Conservation (phyloP, 345 rosid species). For the Ceriops zippeliana region DNA sequence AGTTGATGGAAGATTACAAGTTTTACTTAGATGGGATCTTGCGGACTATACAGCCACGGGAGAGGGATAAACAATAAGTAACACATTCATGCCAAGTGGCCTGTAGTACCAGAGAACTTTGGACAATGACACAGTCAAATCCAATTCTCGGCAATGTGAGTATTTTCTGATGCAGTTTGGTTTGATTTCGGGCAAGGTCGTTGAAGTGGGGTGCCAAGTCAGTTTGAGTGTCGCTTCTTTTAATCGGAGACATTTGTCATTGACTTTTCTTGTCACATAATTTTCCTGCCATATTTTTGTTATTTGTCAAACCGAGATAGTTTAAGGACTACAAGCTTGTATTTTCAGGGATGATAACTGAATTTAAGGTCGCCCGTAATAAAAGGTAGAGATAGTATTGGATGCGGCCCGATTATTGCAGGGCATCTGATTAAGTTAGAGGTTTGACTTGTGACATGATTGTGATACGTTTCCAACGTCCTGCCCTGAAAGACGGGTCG, state of each 20-base stretch:
- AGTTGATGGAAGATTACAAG: slow-evolving; percentile 36
- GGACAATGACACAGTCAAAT: slow-evolving; percentile 1
- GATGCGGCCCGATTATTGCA: background rate
- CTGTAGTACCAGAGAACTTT: background rate
- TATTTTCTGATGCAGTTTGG: slow-evolving; percentile 14
- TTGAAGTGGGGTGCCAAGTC: background rate
- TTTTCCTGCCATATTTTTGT: slow-evolving; percentile 5
- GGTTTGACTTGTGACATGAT: background rate
- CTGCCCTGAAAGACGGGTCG: no score
- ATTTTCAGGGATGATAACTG: background rate
- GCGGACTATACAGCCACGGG: background rate
- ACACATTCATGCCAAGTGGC: background rate
- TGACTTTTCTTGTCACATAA: background rate
- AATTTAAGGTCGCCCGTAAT: slow-evolving; percentile 13
- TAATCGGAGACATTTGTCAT: background rate
- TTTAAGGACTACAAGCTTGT: slow-evolving; percentile 6
- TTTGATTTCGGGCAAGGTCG: slow-evolving; percentile 12
- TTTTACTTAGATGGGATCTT: background rate
- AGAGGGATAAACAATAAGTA: background rate
- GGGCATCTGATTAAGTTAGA: background rate
- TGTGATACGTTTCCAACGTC: no score
- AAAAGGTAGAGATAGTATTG: slow-evolving; percentile 9
- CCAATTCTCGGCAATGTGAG: slow-evolving; percentile 12
- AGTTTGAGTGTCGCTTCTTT: no score
- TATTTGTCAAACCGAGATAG: slow-evolving; percentile 4